Conservation (phyloP, 257 asterid genomes). For the Dorcoceras hygrometricum region DNA sequence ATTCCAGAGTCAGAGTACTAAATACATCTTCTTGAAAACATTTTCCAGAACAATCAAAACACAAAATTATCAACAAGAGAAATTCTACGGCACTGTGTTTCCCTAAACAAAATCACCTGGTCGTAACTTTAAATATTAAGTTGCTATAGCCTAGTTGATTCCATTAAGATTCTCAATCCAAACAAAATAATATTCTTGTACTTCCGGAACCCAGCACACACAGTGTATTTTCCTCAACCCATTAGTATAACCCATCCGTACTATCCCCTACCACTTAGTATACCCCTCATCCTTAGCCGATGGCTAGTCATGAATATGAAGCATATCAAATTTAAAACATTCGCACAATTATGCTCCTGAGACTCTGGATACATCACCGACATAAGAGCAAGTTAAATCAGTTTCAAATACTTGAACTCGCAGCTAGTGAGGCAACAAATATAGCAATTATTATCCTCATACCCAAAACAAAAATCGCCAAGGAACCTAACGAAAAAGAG, state of each 20-base stretch:
- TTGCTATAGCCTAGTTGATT: no score
- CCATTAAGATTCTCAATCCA: no score
- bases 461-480: not conserved
- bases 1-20: not conserved
- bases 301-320: not conserved
- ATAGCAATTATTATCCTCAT: not conserved
- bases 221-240: no score
- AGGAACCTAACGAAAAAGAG: slow-evolving; percentile 13
- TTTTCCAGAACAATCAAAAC: not conserved
- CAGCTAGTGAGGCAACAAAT: slow-evolving; percentile 5
- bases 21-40: not conserved
- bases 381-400: not conserved
- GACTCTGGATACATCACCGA: not conserved
- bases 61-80: not conserved
- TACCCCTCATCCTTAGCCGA: no score
- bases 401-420: not conserved
- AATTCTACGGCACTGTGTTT: not conserved
- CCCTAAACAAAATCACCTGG: no score
- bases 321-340: not conserved
- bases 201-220: not conserved
- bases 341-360: slow-evolving; percentile 1
- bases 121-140: no score
- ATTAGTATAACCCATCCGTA: no score
- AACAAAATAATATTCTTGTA: no score
- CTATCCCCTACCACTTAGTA: no score